Evolutionary conservation across 768 basidiomycete species (phyloP).

Genomic region (Auriscalpium microsporum): DNA sequence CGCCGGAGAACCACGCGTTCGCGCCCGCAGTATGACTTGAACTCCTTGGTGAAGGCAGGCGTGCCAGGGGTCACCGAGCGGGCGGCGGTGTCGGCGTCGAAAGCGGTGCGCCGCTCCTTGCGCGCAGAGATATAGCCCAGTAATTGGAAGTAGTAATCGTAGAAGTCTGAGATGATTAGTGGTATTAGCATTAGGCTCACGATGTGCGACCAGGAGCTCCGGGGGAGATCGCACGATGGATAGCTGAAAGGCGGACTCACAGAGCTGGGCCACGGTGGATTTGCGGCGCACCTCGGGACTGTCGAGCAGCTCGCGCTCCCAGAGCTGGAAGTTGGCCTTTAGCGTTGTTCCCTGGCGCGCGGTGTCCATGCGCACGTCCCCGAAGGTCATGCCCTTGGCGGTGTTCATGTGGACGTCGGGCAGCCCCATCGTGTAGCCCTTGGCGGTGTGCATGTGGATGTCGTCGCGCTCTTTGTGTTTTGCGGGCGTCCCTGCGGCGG

Average conservation of each 20-base stretch:
- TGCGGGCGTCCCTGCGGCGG: background rate
- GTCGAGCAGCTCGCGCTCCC: conserved; percentile 82
- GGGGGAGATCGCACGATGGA: background rate
- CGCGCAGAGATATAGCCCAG: conserved; percentile 84
- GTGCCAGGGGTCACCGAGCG: conserved; percentile 40
- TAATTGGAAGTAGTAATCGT: conserved; percentile 96
- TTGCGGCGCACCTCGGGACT: conserved; percentile 88
- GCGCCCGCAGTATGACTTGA: conserved; percentile 87
- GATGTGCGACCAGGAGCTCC: background rate
- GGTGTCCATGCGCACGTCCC: conserved; percentile 65
- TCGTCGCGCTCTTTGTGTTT: conserved; percentile 28
- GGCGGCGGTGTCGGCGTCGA: conserved; percentile 72
- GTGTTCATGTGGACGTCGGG: conserved; percentile 58
- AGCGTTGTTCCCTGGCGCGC: conserved; percentile 46
- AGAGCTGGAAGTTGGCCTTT: conserved; percentile 51
- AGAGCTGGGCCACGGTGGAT: conserved; percentile 94
- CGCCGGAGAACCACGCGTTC: conserved; percentile 90
- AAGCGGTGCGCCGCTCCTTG: conserved; percentile 74
- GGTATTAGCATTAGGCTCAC: background rate
- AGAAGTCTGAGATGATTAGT: conserved; percentile 55
- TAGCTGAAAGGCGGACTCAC: conserved; percentile 37
- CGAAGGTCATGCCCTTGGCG: conserved; percentile 42
- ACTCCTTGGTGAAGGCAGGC: conserved; percentile 64
- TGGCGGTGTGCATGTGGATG: conserved; percentile 76
- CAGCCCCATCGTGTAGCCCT: conserved; percentile 39